Evolutionary conservation across 2,329 filamentous ascomycete species (phyloP), one percentile per base, ranked within the genome.

Genomic region (Cladorrhinum sp.): DNA sequence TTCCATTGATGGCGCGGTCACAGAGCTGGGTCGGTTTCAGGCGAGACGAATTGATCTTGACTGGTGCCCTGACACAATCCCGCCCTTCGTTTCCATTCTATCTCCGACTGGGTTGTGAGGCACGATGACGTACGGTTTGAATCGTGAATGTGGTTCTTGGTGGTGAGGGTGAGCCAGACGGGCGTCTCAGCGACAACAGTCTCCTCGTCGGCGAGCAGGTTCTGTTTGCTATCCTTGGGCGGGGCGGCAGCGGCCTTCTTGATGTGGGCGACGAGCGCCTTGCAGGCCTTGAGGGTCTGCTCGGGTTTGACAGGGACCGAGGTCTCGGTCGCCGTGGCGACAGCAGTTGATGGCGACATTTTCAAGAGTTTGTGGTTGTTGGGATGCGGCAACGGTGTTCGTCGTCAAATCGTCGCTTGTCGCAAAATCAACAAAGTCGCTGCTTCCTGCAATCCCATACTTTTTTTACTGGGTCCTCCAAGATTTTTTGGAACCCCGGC

Each of bases 111-210:
- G 8, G 2, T 20, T 46, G 18, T 21, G 16, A 48, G 30, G 24
- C 8, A 48, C 20, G 20, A 16, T n/a, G 14, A 65, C 65, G 21
- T 66, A 66, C 62, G 75, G 90, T 88, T 77, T 2, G 62, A 64
- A 20, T 96, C 90, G 72, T 77, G 73, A 58, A 88, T 84, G 75
- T 88, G 84, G 67, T 82, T 82, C 78, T 88, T 88, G 64, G 85
- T 88, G 56, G 84, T 86, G 65, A 88, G 73, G 36, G 79, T 85
- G 50, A 88, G 77, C 82, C 83, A 87, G 71, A 88, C 75, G 53
- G 85, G 84, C 3, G 76, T 79, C 62, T 84, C 80, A 56, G 74
- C 74, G 48, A 74, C 63, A 20, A 74, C 66, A 20, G 71, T 65
- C 54, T 76, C 75, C 55, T 73, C 76, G 59, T 76, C 75, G 51